Percentiles rank a stretch among this genome's conserved stretches.
Evolutionary conservation across 345 rosid species (phyloP).

Genomic region (Microthlaspi erraticum): DNA sequence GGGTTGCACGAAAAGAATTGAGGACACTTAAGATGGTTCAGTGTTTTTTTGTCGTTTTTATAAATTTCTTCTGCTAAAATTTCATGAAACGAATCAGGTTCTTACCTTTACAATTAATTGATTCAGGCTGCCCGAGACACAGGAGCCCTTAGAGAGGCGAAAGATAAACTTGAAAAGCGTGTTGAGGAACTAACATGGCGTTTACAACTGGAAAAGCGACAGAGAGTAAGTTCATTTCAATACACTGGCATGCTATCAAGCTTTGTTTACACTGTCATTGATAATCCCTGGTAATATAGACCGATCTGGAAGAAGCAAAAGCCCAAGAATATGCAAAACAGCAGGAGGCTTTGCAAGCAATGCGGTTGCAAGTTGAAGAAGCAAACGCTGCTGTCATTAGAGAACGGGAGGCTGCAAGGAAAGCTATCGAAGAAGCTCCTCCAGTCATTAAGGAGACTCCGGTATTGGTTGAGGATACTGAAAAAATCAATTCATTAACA

Average conservation of each 20-base stretch:
- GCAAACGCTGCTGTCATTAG: slow-evolving; percentile 77
- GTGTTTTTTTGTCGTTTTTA: slow-evolving; percentile 19
- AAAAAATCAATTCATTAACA: slow-evolving; percentile 69
- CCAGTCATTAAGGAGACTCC: slow-evolving; percentile 96
- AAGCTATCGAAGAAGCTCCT: slow-evolving; percentile 98
- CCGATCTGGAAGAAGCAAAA: slow-evolving; percentile 94
- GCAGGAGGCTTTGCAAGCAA: slow-evolving; percentile 76
- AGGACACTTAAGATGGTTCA: slow-evolving; percentile 89
- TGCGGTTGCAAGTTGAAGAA: slow-evolving; percentile 87
- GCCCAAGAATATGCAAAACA: slow-evolving; percentile 87
- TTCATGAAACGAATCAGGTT: slow-evolving; percentile 20
- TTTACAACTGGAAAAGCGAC: slow-evolving; percentile 91
- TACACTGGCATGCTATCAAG: slow-evolving; percentile 19
- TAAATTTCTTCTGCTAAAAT: background rate
- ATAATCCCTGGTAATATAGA: slow-evolving; percentile 50
- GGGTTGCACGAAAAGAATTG: slow-evolving; percentile 93
- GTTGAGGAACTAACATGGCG: slow-evolving; percentile 99
- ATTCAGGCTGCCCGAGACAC: slow-evolving; percentile 92
- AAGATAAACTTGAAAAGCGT: slow-evolving; percentile 97
- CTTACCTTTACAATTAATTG: slow-evolving; percentile 40
- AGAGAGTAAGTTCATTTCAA: slow-evolving; percentile 67
- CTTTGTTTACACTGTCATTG: slow-evolving; percentile 4
- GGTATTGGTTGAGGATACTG: slow-evolving; percentile 88
- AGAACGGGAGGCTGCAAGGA: slow-evolving; percentile 88
- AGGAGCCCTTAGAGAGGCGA: slow-evolving; percentile 97